Evolutionary conservation across 768 basidiomycete genomes (phyloP).

Genomic region (Tricholoma flavovirens): DNA sequence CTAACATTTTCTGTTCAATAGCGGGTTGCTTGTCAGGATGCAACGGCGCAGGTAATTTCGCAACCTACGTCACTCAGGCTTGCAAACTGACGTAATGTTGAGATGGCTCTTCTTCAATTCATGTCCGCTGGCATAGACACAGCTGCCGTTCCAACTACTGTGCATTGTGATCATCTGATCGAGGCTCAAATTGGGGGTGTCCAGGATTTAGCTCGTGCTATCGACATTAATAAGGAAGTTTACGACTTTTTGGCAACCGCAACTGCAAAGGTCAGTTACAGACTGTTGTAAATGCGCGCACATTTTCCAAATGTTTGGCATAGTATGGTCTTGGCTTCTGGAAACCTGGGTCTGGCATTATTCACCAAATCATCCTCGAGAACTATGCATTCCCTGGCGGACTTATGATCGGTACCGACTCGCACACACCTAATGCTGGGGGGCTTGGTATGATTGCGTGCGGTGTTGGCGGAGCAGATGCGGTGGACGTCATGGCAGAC

Average conservation of each 20-base stretch:
- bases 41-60: constrained; percentile 67
- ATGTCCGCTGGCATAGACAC: constrained; percentile 99
- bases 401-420: constrained; percentile 99
- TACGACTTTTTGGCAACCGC: constrained; percentile 98
- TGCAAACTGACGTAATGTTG: constrained; percentile 27
- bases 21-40: constrained; percentile 91
- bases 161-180: constrained; percentile 99
- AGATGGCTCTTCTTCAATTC: constrained; percentile 99
- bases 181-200: constrained; percentile 94
- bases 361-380: constrained; percentile 98
- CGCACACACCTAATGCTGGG: constrained; percentile 98
- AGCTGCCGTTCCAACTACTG: constrained; percentile 95
- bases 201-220: constrained; percentile 89
- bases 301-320: neutral
- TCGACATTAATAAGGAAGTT: constrained; percentile 94
- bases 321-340: constrained; percentile 99
- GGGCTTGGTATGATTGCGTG: constrained; percentile 99
- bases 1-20: constrained; percentile 22
- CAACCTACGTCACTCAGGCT: constrained; percentile 11
- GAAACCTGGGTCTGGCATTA: constrained; percentile 99
- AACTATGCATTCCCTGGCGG: constrained; percentile 99
- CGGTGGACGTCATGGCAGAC: constrained; percentile 97
- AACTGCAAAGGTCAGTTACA: constrained; percentile 70
- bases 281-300: neutral
- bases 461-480: constrained; percentile 99